phyloP scores from a whole-genome alignment of 2,329 filamentous ascomycete species.

The Chaetoscypha palmicola region DNA sequence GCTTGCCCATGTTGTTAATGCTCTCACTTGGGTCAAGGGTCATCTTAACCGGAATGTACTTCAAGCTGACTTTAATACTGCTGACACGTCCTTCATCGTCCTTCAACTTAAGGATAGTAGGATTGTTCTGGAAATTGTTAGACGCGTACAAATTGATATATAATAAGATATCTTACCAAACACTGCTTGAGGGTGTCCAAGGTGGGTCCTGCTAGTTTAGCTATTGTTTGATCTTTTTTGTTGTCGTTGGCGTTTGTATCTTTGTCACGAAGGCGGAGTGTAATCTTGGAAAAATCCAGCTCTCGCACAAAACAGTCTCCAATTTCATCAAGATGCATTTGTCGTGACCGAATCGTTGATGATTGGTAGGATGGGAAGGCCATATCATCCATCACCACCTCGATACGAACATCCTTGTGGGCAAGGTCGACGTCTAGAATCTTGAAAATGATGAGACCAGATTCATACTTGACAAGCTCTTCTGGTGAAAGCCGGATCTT shows the following conservation, averaged over 20 bases:
- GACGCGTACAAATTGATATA: too few relatives aligned
- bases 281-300: slow-evolving; percentile 92
- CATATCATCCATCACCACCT: slow-evolving; percentile 92
- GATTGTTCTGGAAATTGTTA: slow-evolving; percentile 62
- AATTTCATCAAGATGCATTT: slow-evolving; percentile 78
- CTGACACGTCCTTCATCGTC: slow-evolving; percentile 68
- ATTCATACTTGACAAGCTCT: slow-evolving; percentile 79
- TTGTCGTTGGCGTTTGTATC: slow-evolving; percentile 64
- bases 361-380: slow-evolving; percentile 84
- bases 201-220: slow-evolving; percentile 78
- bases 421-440: slow-evolving; percentile 84
- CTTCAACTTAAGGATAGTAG: slow-evolving; percentile 72
- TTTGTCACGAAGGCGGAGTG: slow-evolving; percentile 77
- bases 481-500: slow-evolving; percentile 74
- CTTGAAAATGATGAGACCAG: slow-evolving; percentile 88
- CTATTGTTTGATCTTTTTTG: slow-evolving; percentile 65
- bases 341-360: slow-evolving; percentile 61
- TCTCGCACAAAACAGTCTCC: slow-evolving; percentile 95
- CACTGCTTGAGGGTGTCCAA: slow-evolving; percentile 82
- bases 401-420: slow-evolving; percentile 67
- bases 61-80: slow-evolving; percentile 84
- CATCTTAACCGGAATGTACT: slow-evolving; percentile 94
- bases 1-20: slow-evolving; percentile 96
- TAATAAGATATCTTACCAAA: slow-evolving; percentile 48
- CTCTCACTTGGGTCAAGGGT: slow-evolving; percentile 87